Conservation (phyloP, 306 rosid species). For the Gastrolobium villosum region DNA sequence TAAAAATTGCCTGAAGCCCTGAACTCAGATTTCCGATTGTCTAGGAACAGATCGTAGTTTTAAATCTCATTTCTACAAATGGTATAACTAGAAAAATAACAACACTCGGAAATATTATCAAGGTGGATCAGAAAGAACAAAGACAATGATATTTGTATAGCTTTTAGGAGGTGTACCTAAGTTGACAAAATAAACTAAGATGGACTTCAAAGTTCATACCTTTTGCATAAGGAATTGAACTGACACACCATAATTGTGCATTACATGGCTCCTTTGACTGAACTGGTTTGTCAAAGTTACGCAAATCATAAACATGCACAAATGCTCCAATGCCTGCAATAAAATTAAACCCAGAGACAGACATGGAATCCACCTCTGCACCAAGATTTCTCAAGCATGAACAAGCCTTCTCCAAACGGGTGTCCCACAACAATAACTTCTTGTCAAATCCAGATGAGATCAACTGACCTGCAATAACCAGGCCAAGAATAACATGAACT, state of each 20-base stretch:
- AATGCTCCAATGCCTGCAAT: slow-evolving; percentile 68
- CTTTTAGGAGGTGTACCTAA: slow-evolving; percentile 26
- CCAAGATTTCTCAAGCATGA: slow-evolving; percentile 52
- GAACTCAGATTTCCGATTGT: slow-evolving; percentile 6
- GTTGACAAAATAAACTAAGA: slow-evolving; percentile 17
- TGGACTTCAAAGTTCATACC: slow-evolving; percentile 64
- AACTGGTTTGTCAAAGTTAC: slow-evolving; percentile 63
- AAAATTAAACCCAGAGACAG: slow-evolving; percentile 69
- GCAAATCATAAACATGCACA: slow-evolving; percentile 70
- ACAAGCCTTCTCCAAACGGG: slow-evolving; percentile 57
- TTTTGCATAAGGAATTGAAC: slow-evolving; percentile 68
- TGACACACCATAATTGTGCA: slow-evolving; percentile 69
- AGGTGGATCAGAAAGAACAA: slow-evolving; percentile 31
- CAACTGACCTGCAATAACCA: slow-evolving; percentile 67
- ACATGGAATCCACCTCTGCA: slow-evolving; percentile 77
- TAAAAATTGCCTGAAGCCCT: slow-evolving; percentile 19
- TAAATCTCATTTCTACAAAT: neutral
- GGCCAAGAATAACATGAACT: slow-evolving; percentile 30
- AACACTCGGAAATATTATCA: neutral
- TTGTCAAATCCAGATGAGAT: slow-evolving; percentile 83
- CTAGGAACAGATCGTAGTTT: slow-evolving; percentile 15
- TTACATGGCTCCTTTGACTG: slow-evolving; percentile 61
- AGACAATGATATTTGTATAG: neutral
- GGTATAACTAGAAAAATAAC: neutral
- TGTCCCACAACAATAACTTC: slow-evolving; percentile 74